Evolutionary conservation across 73 alveolate genomes (phyloP), one percentile per base, ranked within the genome.

Genomic region (Paramecium sonneborni): DNA sequence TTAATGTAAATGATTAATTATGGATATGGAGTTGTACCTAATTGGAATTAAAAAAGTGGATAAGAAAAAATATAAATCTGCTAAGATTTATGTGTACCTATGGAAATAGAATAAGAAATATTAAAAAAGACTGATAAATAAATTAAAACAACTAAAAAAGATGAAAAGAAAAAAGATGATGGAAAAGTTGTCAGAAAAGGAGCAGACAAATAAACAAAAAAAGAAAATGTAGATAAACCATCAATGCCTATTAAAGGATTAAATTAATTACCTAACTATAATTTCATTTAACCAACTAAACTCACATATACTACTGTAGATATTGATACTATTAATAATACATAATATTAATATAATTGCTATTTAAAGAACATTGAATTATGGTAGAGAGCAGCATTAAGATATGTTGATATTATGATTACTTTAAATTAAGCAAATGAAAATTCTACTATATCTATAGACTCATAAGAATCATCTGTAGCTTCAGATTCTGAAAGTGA

Each of bases 101-200:
- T 72, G 14, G 93, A 86, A 38, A 67, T 86, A n/a, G 93, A 86
- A 41, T 72, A 86, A 34, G 93, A 86, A 23, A 86, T 86, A 12
- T 21, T 86, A 14, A 86, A 86, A 67, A 86, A 86, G 62, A 44
- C 88, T 20, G 93, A 86, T 23, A 67, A 72, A 35, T 56, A 86
- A 39, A 76, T 76, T 6, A 76, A 72, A 32, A 57, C 86, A 1
- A 44, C 93, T 34, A 86, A 86, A 15, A 86, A 86, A 10, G 93
- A 86, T 57, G 88, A 62, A 4, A 86, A 86, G 62, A 86, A 86
- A 8, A 86, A 86, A 68, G 93, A 86, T 41, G 93, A 86, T 37
- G 88, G 88, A 32, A 86, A 86, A 23, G 93, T 56, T 7, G 93
- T 38, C 8, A 86, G 74, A 62, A 86, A 86, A 41, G 93, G 93